Evolutionary conservation across 2,329 filamentous ascomycete species (phyloP).

Genomic region (Exophiala aquamarina): DNA sequence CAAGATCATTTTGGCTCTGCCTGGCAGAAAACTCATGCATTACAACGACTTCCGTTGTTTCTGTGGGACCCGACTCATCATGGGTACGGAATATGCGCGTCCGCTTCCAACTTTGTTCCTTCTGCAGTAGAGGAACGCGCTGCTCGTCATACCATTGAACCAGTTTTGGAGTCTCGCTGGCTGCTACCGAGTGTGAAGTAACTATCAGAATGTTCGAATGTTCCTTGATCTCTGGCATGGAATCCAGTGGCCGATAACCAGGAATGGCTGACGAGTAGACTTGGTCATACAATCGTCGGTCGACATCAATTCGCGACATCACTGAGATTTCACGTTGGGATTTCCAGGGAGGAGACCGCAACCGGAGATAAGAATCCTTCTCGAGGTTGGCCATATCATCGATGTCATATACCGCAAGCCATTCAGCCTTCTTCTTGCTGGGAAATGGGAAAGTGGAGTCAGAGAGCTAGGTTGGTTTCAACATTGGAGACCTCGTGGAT

Average conservation of each 20-base stretch:
- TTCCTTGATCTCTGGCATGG: neutral
- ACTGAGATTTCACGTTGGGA: slow-evolving; percentile 60
- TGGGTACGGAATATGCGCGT: neutral
- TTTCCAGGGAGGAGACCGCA: slow-evolving; percentile 49
- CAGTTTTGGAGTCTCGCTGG: neutral
- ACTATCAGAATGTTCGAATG: neutral
- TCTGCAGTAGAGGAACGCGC: neutral
- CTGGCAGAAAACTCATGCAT: slow-evolving; percentile 70
- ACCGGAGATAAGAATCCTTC: slow-evolving; percentile 65
- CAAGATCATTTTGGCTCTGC: slow-evolving; percentile 57
- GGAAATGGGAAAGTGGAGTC: too few species aligned
- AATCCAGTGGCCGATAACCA: neutral
- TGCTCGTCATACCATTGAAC: neutral
- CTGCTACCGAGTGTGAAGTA: neutral
- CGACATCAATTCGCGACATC: slow-evolving; percentile 67
- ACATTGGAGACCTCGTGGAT: neutral
- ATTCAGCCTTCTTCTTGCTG: slow-evolving; percentile 41
- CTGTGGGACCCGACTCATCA: neutral
- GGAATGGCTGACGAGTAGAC: slow-evolving; percentile 44
- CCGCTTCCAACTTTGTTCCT: neutral
- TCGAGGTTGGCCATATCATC: slow-evolving; percentile 70
- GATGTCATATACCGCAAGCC: slow-evolving; percentile 24
- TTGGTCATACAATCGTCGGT: slow-evolving; percentile 55
- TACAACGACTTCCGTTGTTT: slow-evolving; percentile 56
- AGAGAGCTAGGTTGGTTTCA: neutral